Evolutionary conservation across 2,329 filamentous ascomycete genomes (phyloP).

Genomic region (Fusarium tjaetaba): DNA sequence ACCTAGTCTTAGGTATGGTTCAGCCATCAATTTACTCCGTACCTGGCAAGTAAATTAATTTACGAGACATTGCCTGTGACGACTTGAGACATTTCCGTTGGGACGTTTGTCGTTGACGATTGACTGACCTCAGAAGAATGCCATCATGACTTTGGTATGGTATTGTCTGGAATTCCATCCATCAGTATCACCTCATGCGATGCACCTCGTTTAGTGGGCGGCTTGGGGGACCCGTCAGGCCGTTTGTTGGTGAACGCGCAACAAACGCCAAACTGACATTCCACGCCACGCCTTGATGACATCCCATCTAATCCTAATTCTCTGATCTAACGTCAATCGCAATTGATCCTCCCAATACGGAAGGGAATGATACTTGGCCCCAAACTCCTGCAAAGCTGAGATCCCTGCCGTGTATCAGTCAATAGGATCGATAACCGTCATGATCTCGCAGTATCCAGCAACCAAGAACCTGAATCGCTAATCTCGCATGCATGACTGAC

Average conservation of each 20-base stretch:
- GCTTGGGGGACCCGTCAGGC: too few species aligned
- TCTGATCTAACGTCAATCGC: neutral
- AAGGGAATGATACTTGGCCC: neutral
- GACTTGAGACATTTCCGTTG: neutral
- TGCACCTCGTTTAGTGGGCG: neutral
- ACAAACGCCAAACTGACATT: neutral
- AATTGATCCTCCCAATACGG: neutral
- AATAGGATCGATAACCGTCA: neutral
- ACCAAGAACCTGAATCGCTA: neutral
- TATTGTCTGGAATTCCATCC: neutral
- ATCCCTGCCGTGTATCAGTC: neutral
- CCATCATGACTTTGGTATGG: neutral
- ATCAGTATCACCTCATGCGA: too few species aligned
- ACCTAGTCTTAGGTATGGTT: neutral
- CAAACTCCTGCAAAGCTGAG: neutral
- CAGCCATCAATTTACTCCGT: neutral
- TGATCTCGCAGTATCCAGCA: neutral
- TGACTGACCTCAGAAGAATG: neutral
- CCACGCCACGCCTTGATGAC: neutral
- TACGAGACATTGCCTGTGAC: neutral
- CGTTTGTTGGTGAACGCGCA: neutral
- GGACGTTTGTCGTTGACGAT: accelerated
- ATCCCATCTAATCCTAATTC: neutral
- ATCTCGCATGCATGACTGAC: neutral
- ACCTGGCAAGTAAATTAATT: neutral